Conservation (phyloP, 805 yeast genomes). For the Candida nonsorbophila region DNA sequence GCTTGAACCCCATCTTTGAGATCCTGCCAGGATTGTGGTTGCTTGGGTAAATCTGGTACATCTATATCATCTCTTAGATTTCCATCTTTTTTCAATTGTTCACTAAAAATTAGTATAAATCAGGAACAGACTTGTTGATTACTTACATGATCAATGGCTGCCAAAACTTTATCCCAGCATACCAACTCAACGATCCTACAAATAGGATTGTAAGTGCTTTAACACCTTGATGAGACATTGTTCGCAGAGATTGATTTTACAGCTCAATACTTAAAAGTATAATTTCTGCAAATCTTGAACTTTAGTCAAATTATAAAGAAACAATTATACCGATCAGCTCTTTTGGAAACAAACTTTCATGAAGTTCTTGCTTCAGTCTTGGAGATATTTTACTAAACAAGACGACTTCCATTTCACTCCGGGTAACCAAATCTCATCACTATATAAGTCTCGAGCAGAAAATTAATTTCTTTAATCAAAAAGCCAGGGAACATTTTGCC, state of each 20-base stretch:
- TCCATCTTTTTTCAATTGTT: conserved; percentile 61
- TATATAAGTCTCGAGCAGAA: no score
- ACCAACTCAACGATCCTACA: conserved; percentile 28
- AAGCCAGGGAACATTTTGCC: conserved; percentile 62
- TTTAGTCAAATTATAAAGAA: no score
- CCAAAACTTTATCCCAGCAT: conserved; percentile 60
- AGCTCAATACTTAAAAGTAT: no score
- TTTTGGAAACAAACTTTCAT: no score
- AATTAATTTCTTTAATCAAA: conserved; percentile 43
- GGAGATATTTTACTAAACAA: no score
- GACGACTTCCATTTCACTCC: no score
- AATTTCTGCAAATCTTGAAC: no score
- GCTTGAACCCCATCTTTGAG: conserved; percentile 24
- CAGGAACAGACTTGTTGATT: not conserved
- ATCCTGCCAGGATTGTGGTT: conserved; percentile 36
- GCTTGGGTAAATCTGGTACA: conserved; percentile 39
- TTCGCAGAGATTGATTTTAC: no score
- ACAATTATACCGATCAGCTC: no score
- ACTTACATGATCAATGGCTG: conserved; percentile 68
- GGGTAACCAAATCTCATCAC: no score
- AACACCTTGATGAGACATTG: conserved; percentile 9
- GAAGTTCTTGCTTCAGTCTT: no score
- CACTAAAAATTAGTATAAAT: conserved; percentile 28
- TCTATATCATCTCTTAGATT: conserved; percentile 55
- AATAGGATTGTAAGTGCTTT: conserved; percentile 14